Conservation (phyloP, 805 yeast species). For the Yamadazyma endophytica region DNA sequence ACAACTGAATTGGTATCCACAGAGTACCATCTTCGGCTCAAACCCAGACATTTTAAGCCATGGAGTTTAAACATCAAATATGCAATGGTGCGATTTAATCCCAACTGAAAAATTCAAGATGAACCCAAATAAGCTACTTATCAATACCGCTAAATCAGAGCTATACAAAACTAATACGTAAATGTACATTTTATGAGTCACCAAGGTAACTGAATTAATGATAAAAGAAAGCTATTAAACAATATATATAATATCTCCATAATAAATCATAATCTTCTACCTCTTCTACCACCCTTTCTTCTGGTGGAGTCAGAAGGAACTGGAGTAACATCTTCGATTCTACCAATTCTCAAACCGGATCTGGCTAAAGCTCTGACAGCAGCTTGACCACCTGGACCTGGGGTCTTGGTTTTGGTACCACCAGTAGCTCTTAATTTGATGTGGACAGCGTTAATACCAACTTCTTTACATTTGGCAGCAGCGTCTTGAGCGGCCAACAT, state of each 20-base stretch:
- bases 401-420: constrained; percentile 99
- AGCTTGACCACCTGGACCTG: constrained; percentile 99
- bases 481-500: constrained; percentile 99
- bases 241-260: constrained; percentile 5
- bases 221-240: constrained; percentile 2
- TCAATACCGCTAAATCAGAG: too few species aligned
- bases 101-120: too few species aligned
- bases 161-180: constrained; percentile 8
- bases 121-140: too few species aligned
- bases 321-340: constrained; percentile 99
- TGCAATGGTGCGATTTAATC: too few species aligned
- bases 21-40: too few species aligned
- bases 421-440: constrained; percentile 99
- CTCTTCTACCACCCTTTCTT: constrained; percentile 99
- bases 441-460: constrained; percentile 99
- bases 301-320: constrained; percentile 99
- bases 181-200: constrained; percentile 12
- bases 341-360: constrained; percentile 99
- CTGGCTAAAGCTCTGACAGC: constrained; percentile 99
- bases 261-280: constrained; percentile 88
- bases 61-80: too few species aligned
- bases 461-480: constrained; percentile 98
- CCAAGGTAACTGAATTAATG: constrained; percentile 4
- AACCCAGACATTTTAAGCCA: too few species aligned
- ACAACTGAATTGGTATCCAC: too few species aligned